Evolutionary conservation across 306 rosid species (phyloP).

Genomic region (Prunus padus): DNA sequence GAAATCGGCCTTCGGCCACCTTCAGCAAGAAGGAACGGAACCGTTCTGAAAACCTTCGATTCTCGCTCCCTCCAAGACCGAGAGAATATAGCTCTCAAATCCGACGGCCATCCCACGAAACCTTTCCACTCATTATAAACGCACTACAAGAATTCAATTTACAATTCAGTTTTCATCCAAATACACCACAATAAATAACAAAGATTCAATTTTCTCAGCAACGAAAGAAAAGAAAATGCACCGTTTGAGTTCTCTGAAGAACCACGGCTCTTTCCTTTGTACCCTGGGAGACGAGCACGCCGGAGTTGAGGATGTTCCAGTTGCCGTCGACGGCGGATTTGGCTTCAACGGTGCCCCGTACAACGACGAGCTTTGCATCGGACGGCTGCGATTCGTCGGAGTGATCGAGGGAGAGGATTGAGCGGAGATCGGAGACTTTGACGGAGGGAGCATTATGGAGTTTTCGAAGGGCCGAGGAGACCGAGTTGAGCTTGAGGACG

Average conservation of each 20-base stretch:
- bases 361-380: slow-evolving; percentile 43
- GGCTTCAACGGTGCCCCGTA: slow-evolving; percentile 76
- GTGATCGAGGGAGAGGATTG: slow-evolving; percentile 37
- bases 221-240: slow-evolving; percentile 20
- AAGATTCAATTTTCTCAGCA: not conserved
- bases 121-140: slow-evolving; percentile 88
- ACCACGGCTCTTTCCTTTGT: slow-evolving; percentile 72
- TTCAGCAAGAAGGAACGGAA: slow-evolving; percentile 80
- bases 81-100: slow-evolving; percentile 60
- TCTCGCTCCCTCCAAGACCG: slow-evolving; percentile 66
- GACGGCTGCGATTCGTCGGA: slow-evolving; percentile 23
- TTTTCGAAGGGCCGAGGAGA: slow-evolving; percentile 54
- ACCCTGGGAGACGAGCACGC: slow-evolving; percentile 50
- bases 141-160: slow-evolving; percentile 43
- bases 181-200: not conserved
- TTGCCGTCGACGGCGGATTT: slow-evolving; percentile 55
- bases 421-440: slow-evolving; percentile 76
- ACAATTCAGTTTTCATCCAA: not conserved
- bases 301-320: slow-evolving; percentile 50
- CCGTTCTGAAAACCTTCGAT: slow-evolving; percentile 59
- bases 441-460: slow-evolving; percentile 61
- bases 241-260: slow-evolving; percentile 73
- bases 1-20: slow-evolving; percentile 36
- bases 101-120: slow-evolving; percentile 81
- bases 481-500: slow-evolving; percentile 42